Evolutionary conservation across 179 eudicot species (phyloP), one percentile per base, ranked within the genome.

Genomic region (Spergularia azorica): DNA sequence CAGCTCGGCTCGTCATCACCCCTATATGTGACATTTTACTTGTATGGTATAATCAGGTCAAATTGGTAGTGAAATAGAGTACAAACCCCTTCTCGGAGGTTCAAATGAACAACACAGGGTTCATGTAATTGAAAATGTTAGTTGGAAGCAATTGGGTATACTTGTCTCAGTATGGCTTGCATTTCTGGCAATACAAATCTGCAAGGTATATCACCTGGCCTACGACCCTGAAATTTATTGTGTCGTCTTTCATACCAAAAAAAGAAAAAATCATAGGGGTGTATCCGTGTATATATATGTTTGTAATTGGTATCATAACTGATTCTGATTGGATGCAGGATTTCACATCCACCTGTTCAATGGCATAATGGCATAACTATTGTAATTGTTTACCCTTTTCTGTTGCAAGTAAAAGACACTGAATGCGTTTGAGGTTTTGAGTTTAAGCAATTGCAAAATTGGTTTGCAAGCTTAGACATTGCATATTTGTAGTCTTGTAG

Each of bases 261-360:
- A 21, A 21, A 21, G 21, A 21, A 21, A 21, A 21, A 21, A 21
- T 21, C 21, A 21, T 21, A 21, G 21, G 21, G 21, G 21, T 21
- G 21, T 21, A 21, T 21, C 21, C 21, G 21, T 21, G 21, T 21
- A 21, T 21, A 21, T 21, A 21, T 48, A 48, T 9, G 9, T 48
- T 48, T 18, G 41, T 39, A 16, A 66, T 41, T 43, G 16, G 4
- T 14, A 32, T 21, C 38, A 18, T 11, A 20, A 7, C 9, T 69
- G 12, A 20, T 5, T 2, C 11, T 69, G 60, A 9, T 69, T 69
- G 43, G 3, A n/a, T 68, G 18, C 74, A 70, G 74, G 74, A 55
- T 52, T 70, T 55, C 62, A 70, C 74, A 26, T 2, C 46, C 41
- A 74, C 61, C 11, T 74, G 77, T 63, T 74, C 77, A 63, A 0